Evolutionary conservation across 495 filamentous ascomycete genomes (phyloP), one percentile per base, ranked within the genome.

Genomic region (Thermothielavioides terrestris): DNA sequence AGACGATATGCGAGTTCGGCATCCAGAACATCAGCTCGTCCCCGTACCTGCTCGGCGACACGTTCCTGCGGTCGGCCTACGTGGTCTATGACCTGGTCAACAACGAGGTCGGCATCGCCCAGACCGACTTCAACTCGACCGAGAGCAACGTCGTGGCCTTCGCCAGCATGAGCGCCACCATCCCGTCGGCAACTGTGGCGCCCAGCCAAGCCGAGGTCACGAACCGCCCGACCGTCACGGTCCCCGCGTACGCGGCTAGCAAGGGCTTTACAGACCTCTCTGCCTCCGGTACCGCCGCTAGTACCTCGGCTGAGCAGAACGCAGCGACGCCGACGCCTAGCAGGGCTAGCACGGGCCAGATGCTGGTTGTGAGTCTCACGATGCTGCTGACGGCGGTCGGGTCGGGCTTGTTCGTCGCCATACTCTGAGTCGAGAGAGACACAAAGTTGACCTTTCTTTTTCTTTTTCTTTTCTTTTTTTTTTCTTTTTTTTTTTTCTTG

Each of bases 41-140:
- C 11, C 78, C 80, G 3, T 75, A 74, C 48, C 77, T 95, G 18
- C 73, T 98, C 20, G 92, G 92, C n/a, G 92, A 98, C 65, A 95
- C 92, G 0, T 97, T 97, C 70, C 71, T 98, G 10, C 81, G 92
- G 50, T 88, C 84, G 30, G 89, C 90, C 0, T 98, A 97, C 59
- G 87, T 95, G 10, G 94, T 97, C 0, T 97, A 94, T 61, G 92
- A 97, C 57, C 72, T 98, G 6, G 75, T 75, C 28, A 95, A 94
- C 67, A 90, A 95, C 67, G 75, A 91, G 63, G 86, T 98, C 47
- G 86, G 76, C 7, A 66, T 98, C 34, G 92, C 89, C 9, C 81
- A 85, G 42, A 94, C 92, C 7, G 78, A 86, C 35, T 96, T 95
- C 73, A 90, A 96, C 59, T 69, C 84, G 11, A 86, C 85, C 0